phyloP scores from a whole-genome alignment of 2,329 filamentous ascomycete species.

The Botryotinia narcissicola region DNA sequence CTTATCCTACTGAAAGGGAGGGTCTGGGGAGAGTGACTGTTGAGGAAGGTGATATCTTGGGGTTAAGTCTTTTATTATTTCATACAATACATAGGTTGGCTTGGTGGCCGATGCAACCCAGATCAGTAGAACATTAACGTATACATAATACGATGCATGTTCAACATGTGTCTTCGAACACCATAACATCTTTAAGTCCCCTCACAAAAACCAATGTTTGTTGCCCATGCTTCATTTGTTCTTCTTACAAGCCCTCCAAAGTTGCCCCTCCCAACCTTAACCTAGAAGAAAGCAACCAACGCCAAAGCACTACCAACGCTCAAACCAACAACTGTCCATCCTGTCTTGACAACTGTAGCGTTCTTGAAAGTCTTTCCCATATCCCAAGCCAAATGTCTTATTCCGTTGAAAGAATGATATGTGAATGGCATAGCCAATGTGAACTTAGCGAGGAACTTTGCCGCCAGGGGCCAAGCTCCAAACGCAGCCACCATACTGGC shows the following conservation, averaged over 20 bases:
- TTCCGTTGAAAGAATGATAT: conserved; percentile 66
- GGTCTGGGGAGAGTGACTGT: not conserved
- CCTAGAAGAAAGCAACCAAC: conserved; percentile 35
- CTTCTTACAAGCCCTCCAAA: not conserved
- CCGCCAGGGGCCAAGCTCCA: conserved; percentile 56
- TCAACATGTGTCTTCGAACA: not conserved
- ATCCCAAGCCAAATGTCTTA: conserved; percentile 73
- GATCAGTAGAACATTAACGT: not conserved
- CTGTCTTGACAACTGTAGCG: conserved; percentile 61
- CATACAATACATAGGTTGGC: not conserved
- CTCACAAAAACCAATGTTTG: not conserved
- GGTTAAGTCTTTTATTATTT: not conserved
- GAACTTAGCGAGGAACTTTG: conserved; percentile 60
- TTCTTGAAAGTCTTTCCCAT: conserved; percentile 60
- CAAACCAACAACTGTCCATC: conserved; percentile 60
- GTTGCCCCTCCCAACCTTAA: not conserved
- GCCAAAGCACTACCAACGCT: conserved; percentile 47
- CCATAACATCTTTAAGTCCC: not conserved
- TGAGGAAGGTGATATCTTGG: not conserved
- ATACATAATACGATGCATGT: not conserved
- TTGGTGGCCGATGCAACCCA: not conserved
- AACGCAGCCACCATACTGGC: conserved; percentile 63
- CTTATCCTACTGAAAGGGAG: not conserved
- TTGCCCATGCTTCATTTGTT: conserved; percentile 3
- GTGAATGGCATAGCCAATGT: conserved; percentile 62